These are phyloP conservation scores for Penicillium herquei DNA, from an alignment of 495 filamentous ascomycete species.

Conservation along the genomic window DNA sequence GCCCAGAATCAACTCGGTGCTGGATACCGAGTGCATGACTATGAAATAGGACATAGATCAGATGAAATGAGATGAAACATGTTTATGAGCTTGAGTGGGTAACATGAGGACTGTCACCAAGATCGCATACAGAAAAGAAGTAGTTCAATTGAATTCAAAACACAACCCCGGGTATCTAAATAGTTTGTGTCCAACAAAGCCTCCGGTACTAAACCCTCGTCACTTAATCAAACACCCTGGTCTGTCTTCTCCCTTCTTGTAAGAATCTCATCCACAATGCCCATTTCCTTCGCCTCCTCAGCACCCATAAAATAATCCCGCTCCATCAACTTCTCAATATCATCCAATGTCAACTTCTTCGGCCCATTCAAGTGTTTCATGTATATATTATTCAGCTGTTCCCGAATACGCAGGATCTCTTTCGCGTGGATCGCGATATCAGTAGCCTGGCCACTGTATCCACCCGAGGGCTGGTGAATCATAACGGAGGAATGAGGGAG, in stretches of 20 bases:
- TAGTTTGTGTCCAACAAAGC: background rate
- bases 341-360: constrained; percentile 67
- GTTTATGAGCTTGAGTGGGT: no score
- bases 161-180: background rate
- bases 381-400: constrained; percentile 88
- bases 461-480: constrained; percentile 93
- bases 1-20: constrained; percentile 7
- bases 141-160: background rate
- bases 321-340: constrained; percentile 93
- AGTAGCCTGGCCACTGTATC: constrained; percentile 82
- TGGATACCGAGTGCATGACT: constrained; percentile 5
- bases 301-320: constrained; percentile 92
- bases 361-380: constrained; percentile 72
- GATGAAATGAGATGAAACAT: background rate
- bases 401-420: constrained; percentile 85
- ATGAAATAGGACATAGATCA: background rate
- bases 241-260: background rate
- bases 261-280: constrained; percentile 88
- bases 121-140: background rate
- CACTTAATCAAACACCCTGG: no score
- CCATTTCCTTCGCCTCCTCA: constrained; percentile 81
- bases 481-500: constrained; percentile 92
- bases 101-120: no score
- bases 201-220: no score
- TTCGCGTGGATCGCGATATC: constrained; percentile 97